Base-by-base conservation (phyloP, 768 basidiomycete species). In the Phlebiopsis flavidoalba region DNA sequence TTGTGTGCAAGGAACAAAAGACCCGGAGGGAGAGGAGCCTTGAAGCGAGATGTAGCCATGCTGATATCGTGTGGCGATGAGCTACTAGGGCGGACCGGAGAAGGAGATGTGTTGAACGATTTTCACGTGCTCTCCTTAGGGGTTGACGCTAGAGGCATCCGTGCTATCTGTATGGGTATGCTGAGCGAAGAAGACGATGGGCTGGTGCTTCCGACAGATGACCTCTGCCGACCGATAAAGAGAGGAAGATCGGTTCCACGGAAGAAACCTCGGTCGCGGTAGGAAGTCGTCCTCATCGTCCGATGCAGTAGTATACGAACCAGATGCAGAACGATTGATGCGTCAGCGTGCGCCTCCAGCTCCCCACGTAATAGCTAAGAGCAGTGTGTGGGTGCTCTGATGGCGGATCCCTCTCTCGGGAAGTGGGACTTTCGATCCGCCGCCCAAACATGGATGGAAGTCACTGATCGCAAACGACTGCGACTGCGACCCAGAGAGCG, bases 21-120 rank as follows among this genome's bases (percentile, higher is more conserved):
- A 89, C 83, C 26, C 88, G 86, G 50, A 88, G 75, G n/a, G 52
- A 93, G 76, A 1, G 91, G 91, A 4, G 90, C 90, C 12, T 88
- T 87, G 4, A 74, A 75, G 35, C 84, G 81, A 19, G 79, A 84
- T 2, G 80, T 83, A 12, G 88, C 88, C 49, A 80, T 71, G 49
- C 68, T 72, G 43, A 93, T 75, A 63, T 90, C 88, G 67, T 91
- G 89, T 22, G 83, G 83, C 5, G 70, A 71, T 26, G 60, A 64
- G 71, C 56, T 59, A 65, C 15, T 55, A 57, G 62, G 1, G 66
- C 71, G n/a, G 7, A 45, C 56, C 49, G 48, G 14, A 14, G 57
- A 21, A 33, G 26, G 33, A 46, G 31, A 51, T 43, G 69, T 8
- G 48, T 43, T 43, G 31, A 40, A n/a, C 6, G 53, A 61, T 33